These are phyloP conservation scores for Ettlia oleoabundans DNA, from an alignment of 139 green algal genomes.

Conservation along the genomic window DNA sequence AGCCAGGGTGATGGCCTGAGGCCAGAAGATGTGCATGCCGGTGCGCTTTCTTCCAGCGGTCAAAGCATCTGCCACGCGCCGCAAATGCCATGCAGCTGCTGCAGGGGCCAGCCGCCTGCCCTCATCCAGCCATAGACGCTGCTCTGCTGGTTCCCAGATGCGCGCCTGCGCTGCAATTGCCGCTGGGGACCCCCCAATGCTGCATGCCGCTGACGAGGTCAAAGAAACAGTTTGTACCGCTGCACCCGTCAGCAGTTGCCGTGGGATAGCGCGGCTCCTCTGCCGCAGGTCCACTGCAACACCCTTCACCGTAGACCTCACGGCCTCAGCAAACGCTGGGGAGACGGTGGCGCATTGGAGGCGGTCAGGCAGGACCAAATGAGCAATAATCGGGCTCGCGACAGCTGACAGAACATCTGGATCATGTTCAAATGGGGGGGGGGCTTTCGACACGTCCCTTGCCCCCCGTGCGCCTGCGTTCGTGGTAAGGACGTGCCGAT, in stretches of 20 bases:
- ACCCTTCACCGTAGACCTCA: background rate
- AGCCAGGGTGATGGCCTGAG: background rate
- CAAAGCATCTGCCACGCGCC: background rate
- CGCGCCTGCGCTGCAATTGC: background rate
- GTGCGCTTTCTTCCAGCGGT: too few relatives aligned
- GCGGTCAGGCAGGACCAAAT: background rate
- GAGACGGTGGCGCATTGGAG: background rate
- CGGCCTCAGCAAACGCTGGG: background rate
- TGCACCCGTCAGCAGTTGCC: background rate
- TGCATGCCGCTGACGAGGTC: background rate
- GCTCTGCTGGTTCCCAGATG: constrained; percentile 2
- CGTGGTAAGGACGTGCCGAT: too few relatives aligned
- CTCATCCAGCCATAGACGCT: background rate
- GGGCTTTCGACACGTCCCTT: too few relatives aligned
- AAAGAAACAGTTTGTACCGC: background rate
- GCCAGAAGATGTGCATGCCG: too few relatives aligned
- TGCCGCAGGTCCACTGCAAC: background rate
- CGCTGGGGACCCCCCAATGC: background rate
- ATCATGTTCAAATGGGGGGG: too few relatives aligned
- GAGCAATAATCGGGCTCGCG: too few relatives aligned
- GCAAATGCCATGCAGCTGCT: background rate
- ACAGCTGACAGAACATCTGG: too few relatives aligned
- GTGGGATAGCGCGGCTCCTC: background rate
- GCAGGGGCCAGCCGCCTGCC: background rate
- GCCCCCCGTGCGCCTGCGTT: too few relatives aligned